Conservation (phyloP, 2,329 filamentous ascomycete genomes). For the Leptosphaerulina australis region DNA sequence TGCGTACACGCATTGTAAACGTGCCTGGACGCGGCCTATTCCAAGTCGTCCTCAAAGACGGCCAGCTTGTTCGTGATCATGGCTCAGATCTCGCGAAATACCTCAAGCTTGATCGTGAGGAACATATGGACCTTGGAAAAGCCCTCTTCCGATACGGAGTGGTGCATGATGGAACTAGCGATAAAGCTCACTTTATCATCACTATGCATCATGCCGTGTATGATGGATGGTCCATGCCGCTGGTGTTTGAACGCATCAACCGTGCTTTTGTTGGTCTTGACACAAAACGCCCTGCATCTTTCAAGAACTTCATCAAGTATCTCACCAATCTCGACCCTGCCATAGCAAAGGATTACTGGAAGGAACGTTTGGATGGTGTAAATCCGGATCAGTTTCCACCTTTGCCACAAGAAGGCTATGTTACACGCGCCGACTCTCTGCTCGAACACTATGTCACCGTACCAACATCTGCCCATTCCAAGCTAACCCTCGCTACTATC, state of each 20-base stretch:
- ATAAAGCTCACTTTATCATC: slow-evolving; percentile 53
- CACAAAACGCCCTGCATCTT: slow-evolving; percentile 37
- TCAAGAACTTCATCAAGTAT: slow-evolving; percentile 59
- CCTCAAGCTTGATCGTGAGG: slow-evolving; percentile 42
- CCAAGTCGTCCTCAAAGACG: slow-evolving; percentile 48
- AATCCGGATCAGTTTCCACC: slow-evolving; percentile 58
- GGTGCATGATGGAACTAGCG: slow-evolving; percentile 29
- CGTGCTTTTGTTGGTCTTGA: slow-evolving; percentile 38
- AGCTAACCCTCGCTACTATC: slow-evolving; percentile 57
- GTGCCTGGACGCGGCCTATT: slow-evolving; percentile 45
- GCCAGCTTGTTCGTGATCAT: slow-evolving; percentile 38
- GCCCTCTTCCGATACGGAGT: slow-evolving; percentile 49
- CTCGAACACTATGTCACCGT: slow-evolving; percentile 55
- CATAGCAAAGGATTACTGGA: slow-evolving; percentile 56
- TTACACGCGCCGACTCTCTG: slow-evolving; percentile 58
- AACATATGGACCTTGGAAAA: slow-evolving; percentile 50
- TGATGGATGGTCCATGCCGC: slow-evolving; percentile 55
- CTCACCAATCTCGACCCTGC: slow-evolving; percentile 52
- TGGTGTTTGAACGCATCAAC: slow-evolving; percentile 45
- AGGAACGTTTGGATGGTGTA: slow-evolving; percentile 52
- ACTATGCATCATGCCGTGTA: slow-evolving; percentile 61
- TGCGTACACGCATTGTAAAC: slow-evolving; percentile 51
- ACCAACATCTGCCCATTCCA: slow-evolving; percentile 41
- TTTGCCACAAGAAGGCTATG: slow-evolving; percentile 55
- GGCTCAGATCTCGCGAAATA: slow-evolving; percentile 40